Evolutionary conservation across 805 yeast genomes (phyloP), one percentile per base, ranked within the genome.

Genomic region (Suhomyces vadensis): DNA sequence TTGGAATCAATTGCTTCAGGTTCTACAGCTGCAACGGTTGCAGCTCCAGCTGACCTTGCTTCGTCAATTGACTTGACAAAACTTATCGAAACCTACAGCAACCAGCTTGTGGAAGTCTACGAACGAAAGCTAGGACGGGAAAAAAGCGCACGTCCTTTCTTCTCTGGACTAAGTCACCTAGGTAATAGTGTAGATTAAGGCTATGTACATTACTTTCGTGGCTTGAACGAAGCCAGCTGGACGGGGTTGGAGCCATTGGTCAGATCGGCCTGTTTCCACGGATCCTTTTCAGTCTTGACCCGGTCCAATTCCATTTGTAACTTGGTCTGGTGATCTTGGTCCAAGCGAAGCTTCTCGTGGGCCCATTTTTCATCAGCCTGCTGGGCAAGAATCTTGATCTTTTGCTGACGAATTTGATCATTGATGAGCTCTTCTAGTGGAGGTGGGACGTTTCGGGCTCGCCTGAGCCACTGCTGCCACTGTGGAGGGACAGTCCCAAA

Each of bases 401-500:
- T 68, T 31, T 69, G 69, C 39, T 80, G 79, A 27, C 96, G 70
- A 23, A 67, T 55, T 53, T 79, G 71, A 52, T 87, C 95, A 2
- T 64, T 66, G 1, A 74, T 51, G 31, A 87, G 72, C 48, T 87
- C 95, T 29, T 74, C 68, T 16, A 87, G 54, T 0, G 82, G 70
- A 0, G 96, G 96, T 5, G 82, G 73, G 2, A 63, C 57, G 1
- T 69, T 63, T 39, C 94, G 71, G 2, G 87, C 81, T 52, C 78
- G 70, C 42, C 92, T 64, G 16, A 88, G 72, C 95, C 96, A 87
- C 58, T 84, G 91, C 29, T 78, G 69, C 95, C 96, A 87, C 55
- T 81, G 88, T 11, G 89, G 79, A 13, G 82, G 82, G 2, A 75
- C 79, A 13, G 80, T 78, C 5, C 71, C 60, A 51, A 79, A 81